phyloP scores from a whole-genome alignment of 768 basidiomycete species.

The Strobilomyces confusus region DNA sequence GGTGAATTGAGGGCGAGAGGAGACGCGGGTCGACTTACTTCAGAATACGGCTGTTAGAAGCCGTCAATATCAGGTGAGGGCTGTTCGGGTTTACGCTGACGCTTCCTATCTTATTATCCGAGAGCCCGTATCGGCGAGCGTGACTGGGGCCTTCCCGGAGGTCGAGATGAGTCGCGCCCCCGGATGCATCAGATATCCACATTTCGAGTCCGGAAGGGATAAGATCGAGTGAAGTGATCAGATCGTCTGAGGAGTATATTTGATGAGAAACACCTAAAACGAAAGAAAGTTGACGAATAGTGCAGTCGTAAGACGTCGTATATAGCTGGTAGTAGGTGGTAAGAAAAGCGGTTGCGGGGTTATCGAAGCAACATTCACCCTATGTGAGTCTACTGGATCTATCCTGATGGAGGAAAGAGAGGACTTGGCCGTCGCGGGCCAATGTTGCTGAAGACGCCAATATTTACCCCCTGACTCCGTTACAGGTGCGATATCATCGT shows the following conservation, averaged over 20 bases:
- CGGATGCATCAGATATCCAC: constrained; percentile 76
- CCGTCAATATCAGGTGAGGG: constrained; percentile 63
- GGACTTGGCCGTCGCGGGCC: constrained; percentile 77
- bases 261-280: constrained; percentile 68
- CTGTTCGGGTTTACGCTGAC: constrained; percentile 74
- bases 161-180: constrained; percentile 74
- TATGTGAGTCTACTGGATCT: constrained; percentile 71
- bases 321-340: constrained; percentile 49
- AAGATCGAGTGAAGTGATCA: constrained; percentile 72
- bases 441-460: constrained; percentile 78
- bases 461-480: constrained; percentile 66
- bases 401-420: constrained; percentile 77
- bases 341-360: background rate
- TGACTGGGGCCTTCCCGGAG: constrained; percentile 57
- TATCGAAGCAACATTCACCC: constrained; percentile 38
- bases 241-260: constrained; percentile 52
- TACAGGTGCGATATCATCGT: constrained; percentile 42
- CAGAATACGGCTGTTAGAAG: constrained; percentile 68
- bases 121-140: constrained; percentile 58
- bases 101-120: constrained; percentile 72
- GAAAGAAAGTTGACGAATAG: constrained; percentile 69
- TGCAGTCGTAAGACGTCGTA: constrained; percentile 81
- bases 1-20: background rate
- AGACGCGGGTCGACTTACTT: constrained; percentile 44
- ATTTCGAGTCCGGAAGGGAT: constrained; percentile 67